Conservation (phyloP, 78 protist species). For the Emiliania huxleyi region DNA sequence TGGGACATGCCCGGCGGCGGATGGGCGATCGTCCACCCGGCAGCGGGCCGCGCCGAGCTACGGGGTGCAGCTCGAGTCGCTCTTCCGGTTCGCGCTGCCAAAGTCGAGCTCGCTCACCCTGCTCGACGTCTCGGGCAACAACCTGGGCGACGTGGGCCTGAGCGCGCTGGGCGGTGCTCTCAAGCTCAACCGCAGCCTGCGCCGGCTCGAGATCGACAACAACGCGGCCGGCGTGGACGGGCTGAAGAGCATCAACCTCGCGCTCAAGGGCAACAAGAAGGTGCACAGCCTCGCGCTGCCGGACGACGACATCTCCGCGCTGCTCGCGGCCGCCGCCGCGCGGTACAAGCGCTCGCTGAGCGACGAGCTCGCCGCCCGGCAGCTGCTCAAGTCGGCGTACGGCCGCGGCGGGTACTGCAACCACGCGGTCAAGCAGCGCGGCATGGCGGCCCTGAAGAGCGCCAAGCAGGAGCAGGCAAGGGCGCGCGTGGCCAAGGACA, state of each 20-base stretch:
- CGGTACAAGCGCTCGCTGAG: not conserved
- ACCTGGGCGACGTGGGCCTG: not conserved
- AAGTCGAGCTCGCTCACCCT: not conserved
- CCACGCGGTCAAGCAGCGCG: not conserved
- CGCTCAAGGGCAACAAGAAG: conserved; percentile 21
- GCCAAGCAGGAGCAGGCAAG: not conserved
- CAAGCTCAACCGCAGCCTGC: not conserved
- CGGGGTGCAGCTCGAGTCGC: not conserved
- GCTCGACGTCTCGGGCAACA: conserved; percentile 11
- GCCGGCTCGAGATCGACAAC: not conserved
- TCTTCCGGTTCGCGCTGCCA: not conserved
- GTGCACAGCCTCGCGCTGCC: not conserved
- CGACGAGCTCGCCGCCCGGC: not conserved
- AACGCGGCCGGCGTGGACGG: not conserved
- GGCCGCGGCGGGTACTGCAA: conserved; percentile 3
- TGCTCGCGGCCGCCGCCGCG: not conserved
- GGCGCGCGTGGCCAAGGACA: conserved; percentile 23
- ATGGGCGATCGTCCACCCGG: too few species aligned
- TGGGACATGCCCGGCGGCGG: too few species aligned
- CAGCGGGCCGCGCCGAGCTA: not conserved
- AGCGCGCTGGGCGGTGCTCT: not conserved
- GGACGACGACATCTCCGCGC: not conserved
- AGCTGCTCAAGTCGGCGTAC: not conserved
- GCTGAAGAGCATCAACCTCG: not conserved
- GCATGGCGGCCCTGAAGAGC: not conserved